These are phyloP conservation scores for Cyberlindnera nakhonratchasimensis DNA, from an alignment of 805 yeast genomes.

Conservation along the genomic window DNA sequence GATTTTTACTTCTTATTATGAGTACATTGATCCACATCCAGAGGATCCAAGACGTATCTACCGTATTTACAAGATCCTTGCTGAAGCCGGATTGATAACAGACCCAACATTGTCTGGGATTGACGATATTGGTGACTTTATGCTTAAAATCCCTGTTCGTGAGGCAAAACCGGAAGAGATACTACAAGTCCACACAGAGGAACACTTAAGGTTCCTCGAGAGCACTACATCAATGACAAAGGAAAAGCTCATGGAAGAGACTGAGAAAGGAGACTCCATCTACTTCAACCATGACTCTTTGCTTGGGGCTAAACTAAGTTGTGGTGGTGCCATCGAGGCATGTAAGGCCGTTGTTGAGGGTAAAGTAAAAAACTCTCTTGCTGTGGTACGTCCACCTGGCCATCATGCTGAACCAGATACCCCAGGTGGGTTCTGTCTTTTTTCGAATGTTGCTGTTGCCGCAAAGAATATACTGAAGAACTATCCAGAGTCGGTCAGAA, in stretches of 20 bases:
- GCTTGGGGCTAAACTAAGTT: constrained; percentile 82
- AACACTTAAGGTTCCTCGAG: constrained; percentile 72
- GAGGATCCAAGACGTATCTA: constrained; percentile 97
- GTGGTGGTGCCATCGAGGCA: constrained; percentile 97
- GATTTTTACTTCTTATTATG: constrained; percentile 85
- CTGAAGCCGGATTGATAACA: constrained; percentile 85
- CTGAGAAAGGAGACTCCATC: constrained; percentile 91
- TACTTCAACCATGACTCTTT: constrained; percentile 90
- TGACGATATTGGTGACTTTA: constrained; percentile 76
- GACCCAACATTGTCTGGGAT: constrained; percentile 69
- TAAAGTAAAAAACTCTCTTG: constrained; percentile 83
- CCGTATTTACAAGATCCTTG: constrained; percentile 86
- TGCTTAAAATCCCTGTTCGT: constrained; percentile 86
- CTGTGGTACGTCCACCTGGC: constrained; percentile 98
- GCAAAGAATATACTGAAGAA: constrained; percentile 76
- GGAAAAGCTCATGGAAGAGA: constrained; percentile 71
- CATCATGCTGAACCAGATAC: constrained; percentile 98
- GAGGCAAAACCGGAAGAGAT: constrained; percentile 89
- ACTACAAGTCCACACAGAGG: constrained; percentile 76
- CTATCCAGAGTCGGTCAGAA: constrained; percentile 85
- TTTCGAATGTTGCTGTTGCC: constrained; percentile 96
- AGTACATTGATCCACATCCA: constrained; percentile 97
- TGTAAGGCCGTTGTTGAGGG: constrained; percentile 95
- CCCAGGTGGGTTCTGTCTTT: constrained; percentile 96
- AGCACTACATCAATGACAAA: constrained; percentile 75